Evolutionary conservation across 2,329 filamentous ascomycete species (phyloP).

Genomic region (Tolypocladium tundrense): DNA sequence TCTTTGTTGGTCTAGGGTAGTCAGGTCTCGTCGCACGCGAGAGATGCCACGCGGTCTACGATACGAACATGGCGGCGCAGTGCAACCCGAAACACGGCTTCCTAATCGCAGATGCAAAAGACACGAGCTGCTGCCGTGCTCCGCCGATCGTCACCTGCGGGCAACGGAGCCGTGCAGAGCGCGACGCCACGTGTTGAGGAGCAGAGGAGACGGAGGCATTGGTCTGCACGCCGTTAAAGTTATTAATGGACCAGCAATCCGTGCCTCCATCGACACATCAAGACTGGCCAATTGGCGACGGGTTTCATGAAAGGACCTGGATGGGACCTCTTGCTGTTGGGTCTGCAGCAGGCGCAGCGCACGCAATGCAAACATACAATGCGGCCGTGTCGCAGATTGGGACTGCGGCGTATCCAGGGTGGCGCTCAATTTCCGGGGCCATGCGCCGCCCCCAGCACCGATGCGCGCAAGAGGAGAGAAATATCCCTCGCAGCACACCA

Average conservation of each 20-base stretch:
- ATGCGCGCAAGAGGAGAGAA: background rate
- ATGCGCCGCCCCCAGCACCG: background rate
- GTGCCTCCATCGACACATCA: background rate
- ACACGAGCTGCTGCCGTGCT: background rate
- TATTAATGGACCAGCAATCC: background rate
- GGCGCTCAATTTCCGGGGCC: too few relatives aligned
- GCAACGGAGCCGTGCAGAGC: background rate
- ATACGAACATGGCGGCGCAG: background rate
- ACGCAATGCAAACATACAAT: background rate
- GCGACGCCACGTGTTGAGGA: background rate
- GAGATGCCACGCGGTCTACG: background rate
- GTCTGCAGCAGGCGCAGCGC: background rate
- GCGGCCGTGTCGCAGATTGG: too few relatives aligned
- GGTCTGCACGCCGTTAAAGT: background rate
- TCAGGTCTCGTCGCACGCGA: background rate
- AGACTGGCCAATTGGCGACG: background rate
- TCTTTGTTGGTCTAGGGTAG: background rate
- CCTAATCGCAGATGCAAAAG: background rate
- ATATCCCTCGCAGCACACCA: background rate
- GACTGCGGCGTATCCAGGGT: too few relatives aligned
- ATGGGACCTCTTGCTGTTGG: background rate
- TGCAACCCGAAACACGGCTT: background rate
- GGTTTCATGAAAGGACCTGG: background rate
- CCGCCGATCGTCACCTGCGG: background rate
- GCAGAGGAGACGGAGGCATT: background rate